Conservation (phyloP, 441 rosid genomes). For the Erodium moschatum region DNA sequence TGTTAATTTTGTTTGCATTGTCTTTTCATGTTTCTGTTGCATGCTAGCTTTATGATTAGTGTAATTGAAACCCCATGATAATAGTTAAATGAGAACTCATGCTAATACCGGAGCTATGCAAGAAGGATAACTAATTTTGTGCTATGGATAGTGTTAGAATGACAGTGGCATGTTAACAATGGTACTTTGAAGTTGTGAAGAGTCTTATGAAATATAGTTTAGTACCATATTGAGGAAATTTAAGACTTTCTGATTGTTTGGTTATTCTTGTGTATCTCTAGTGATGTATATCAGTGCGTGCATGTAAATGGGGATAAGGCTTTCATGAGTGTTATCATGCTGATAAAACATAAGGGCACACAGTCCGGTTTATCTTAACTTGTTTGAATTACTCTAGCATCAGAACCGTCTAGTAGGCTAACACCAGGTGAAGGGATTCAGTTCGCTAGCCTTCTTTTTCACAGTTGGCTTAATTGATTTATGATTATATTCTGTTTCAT, state of each 20-base stretch:
- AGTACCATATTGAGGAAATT: neutral
- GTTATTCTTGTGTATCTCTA: neutral
- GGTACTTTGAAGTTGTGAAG: neutral
- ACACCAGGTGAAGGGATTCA: conserved; percentile 47
- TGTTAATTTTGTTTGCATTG: neutral
- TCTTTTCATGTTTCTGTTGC: neutral
- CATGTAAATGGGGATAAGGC: neutral
- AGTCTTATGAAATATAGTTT: neutral
- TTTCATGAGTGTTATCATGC: neutral
- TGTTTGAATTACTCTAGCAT: neutral
- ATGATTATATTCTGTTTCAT: conserved; percentile 43
- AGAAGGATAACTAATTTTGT: neutral
- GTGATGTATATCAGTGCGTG: neutral
- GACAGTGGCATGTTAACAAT: neutral
- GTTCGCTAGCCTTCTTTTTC: conserved; percentile 25
- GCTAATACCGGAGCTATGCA: neutral
- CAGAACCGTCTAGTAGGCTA: neutral
- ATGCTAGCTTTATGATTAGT: neutral
- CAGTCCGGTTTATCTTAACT: neutral
- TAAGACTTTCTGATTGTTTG: no score
- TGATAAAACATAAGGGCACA: neutral
- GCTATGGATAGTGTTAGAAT: neutral
- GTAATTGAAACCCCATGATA: neutral
- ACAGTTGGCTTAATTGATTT: conserved; percentile 59
- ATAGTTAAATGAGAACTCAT: neutral